Base-by-base conservation (phyloP, 306 rosid species). In the Casuarina glauca region DNA sequence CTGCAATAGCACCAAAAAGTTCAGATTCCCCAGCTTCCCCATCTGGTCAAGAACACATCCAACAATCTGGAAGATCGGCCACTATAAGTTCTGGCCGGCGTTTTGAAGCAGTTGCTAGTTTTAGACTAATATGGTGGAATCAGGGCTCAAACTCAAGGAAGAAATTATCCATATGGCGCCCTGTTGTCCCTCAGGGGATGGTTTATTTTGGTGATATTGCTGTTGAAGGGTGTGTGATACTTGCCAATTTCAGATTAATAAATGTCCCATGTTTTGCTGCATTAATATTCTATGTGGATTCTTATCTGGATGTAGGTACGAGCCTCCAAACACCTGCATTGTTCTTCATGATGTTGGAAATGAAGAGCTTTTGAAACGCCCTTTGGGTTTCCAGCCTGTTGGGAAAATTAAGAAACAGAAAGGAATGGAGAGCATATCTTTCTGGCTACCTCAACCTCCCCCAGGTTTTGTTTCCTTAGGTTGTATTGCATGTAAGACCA, bases 361-460 rank as follows among this genome's bases (percentile, higher is more conserved):
- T 81, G 97, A 88, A 55, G 86, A 85, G 84, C 83, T 88, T 82
- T 88, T 85, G 20, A 93, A 83, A 90, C 68, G 87, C 49, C 99
- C 99, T 74, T 74, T 82, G 63, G 97, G 88, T 85, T 95, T 91
- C 84, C 97, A 89, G 70, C 89, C 86, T 79, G 90, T 91, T 82
- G 97, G 97, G 79, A 87, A 87, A 74, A 85, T 95, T 63, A 95
- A 93, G 88, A 93, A 89, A 79, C 99, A 89, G 84, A 86, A 89
- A 83, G 97, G 99, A 83, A 86, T 86, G 82, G 99, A 95, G 44
- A 82, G 79, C 32, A 82, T 93, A 39, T 89, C 93, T 35, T 95
- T 95, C 75, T 95, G 99, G 99, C 90, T 88, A 75, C 99, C 99
- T 62, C 97, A 95, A 85, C 92, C 97, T 76, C 94, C 97, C 63